Evolutionary conservation across 2,329 filamentous ascomycete genomes (phyloP).

Genomic region (Teratosphaeria destructans): DNA sequence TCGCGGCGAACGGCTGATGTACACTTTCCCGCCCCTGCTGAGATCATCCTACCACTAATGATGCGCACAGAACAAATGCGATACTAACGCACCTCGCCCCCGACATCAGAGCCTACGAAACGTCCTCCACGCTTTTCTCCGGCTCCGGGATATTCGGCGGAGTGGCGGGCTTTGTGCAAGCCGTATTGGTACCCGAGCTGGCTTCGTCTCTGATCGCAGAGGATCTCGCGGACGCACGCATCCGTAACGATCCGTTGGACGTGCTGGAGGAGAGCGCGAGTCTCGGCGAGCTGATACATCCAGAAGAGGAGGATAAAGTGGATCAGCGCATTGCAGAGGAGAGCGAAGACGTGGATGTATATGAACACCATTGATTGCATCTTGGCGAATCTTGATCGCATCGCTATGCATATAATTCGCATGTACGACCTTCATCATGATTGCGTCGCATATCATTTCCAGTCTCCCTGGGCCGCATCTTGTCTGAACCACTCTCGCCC

Average conservation of each 20-base stretch:
- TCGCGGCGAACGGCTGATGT: constrained; percentile 26
- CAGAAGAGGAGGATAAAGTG: neutral
- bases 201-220: constrained; percentile 25
- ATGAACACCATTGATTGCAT: neutral
- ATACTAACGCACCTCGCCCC: constrained; percentile 20
- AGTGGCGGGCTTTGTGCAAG: constrained; percentile 26
- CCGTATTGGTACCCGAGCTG: constrained; percentile 28
- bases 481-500: neutral
- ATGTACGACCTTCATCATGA: neutral
- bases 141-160: constrained; percentile 23
- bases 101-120: constrained; percentile 19
- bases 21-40: constrained; percentile 2
- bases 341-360: neutral
- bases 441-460: neutral
- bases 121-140: constrained; percentile 21
- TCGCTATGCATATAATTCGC: neutral
- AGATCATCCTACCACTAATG: constrained; percentile 1
- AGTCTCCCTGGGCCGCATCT: neutral
- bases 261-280: constrained; percentile 5
- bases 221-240: constrained; percentile 20
- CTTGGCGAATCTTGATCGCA: neutral
- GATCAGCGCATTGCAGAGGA: neutral
- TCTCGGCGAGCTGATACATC: constrained; percentile 2
- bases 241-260: neutral
- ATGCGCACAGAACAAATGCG: constrained; percentile 18